phyloP scores from a whole-genome alignment of 148 eudicot genomes.

The Diospyros kaki region DNA sequence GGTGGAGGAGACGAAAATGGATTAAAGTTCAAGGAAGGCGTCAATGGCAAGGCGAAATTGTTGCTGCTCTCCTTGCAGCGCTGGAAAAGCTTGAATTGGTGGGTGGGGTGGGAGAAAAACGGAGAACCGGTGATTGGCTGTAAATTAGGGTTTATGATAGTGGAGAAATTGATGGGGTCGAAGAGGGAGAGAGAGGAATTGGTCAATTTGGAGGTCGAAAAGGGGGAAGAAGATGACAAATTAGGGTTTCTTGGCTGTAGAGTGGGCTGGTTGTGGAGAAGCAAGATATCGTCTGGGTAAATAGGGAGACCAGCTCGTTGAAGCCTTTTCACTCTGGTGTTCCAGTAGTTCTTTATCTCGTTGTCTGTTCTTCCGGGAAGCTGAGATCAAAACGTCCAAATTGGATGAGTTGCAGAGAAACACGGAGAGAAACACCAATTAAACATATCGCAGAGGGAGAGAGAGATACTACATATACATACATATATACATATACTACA shows the following conservation, averaged over 20 bases:
- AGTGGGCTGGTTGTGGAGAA: constrained; percentile 14
- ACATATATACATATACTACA: too few relatives aligned
- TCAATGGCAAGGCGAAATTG: constrained; percentile 7
- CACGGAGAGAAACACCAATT: too few relatives aligned
- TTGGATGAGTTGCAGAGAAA: too few relatives aligned
- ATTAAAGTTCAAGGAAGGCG: not conserved
- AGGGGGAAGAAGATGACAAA: constrained; percentile 20
- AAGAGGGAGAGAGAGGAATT: constrained; percentile 17
- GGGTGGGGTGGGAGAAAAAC: constrained; percentile 20
- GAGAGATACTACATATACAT: too few relatives aligned
- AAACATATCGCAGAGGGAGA: too few relatives aligned
- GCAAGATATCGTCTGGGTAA: constrained; percentile 49
- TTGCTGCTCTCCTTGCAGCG: not conserved
- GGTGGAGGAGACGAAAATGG: constrained; percentile 9
- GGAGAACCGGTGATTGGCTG: constrained; percentile 17
- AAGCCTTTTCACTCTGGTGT: constrained; percentile 78
- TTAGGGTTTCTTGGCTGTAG: not conserved
- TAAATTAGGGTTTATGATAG: constrained; percentile 18
- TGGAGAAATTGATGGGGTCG: constrained; percentile 24
- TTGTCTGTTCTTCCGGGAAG: constrained; percentile 92
- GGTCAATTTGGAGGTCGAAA: constrained; percentile 15
- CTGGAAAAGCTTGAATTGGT: not conserved
- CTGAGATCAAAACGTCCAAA: constrained; percentile 17
- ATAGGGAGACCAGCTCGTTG: constrained; percentile 76
- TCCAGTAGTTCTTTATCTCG: constrained; percentile 93